Evolutionary conservation across 106 monocot genomes (phyloP).

Genomic region (Dendrobium officinale): DNA sequence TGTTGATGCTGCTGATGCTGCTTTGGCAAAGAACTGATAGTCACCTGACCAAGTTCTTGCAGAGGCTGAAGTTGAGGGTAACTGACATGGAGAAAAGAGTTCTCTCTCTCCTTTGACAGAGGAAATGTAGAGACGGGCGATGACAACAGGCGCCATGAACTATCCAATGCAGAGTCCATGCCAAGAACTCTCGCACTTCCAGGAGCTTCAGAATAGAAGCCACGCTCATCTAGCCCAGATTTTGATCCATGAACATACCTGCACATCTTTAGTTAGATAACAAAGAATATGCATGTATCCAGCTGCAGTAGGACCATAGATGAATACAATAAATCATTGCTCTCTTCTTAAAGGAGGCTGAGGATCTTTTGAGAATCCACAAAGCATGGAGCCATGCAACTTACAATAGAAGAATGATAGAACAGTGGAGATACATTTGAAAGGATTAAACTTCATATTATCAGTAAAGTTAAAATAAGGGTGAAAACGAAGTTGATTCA

Average conservation of each 20-base stretch:
- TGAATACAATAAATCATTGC: neutral
- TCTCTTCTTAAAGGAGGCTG: neutral
- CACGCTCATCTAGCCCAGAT: slow-evolving; percentile 30
- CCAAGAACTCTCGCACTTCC: slow-evolving; percentile 36
- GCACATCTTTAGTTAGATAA: neutral
- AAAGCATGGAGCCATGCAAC: neutral
- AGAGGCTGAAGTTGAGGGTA: slow-evolving; percentile 34
- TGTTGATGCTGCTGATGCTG: slow-evolving; percentile 21
- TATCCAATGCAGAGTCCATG: slow-evolving; percentile 37
- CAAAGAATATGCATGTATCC: neutral
- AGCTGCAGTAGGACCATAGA: neutral
- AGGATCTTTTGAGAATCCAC: neutral
- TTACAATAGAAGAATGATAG: no score
- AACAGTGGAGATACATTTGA: no score
- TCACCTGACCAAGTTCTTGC: slow-evolving; percentile 26
- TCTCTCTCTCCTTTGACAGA: slow-evolving; percentile 20
- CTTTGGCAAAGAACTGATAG: slow-evolving; percentile 39
- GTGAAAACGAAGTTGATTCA: no score
- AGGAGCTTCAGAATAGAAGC: slow-evolving; percentile 48
- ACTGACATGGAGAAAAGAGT: slow-evolving; percentile 20
- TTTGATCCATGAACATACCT: slow-evolving; percentile 48
- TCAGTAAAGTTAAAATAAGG: no score
- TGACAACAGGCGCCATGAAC: slow-evolving; percentile 46
- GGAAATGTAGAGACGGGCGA: slow-evolving; percentile 20
- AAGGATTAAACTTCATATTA: no score